These are phyloP conservation scores for Patellifolia procumbens DNA, from an alignment of 179 eudicot species.

Conservation along the genomic window DNA sequence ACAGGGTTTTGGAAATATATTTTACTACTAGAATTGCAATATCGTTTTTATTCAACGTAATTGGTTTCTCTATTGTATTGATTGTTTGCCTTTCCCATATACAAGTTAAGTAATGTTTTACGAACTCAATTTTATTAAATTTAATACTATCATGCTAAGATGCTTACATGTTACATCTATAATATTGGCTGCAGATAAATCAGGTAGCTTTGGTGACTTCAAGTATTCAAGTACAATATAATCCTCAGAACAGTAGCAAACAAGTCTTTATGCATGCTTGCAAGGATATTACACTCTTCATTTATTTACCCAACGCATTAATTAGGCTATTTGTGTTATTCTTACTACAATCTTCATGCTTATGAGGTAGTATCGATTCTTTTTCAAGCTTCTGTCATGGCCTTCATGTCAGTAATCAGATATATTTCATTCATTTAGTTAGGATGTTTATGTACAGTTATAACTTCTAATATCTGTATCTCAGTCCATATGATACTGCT, in stretches of 20 bases:
- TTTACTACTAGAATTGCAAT: not conserved
- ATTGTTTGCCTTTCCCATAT: not conserved
- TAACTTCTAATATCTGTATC: not conserved
- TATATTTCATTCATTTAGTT: not conserved
- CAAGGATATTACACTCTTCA: not conserved
- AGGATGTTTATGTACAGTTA: slow-evolving; percentile 9
- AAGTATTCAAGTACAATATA: not conserved
- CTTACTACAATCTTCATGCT: not conserved
- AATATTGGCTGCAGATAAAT: slow-evolving; percentile 11
- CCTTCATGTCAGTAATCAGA: slow-evolving; percentile 7
- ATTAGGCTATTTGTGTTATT: not conserved
- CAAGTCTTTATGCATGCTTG: not conserved
- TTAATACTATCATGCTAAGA: not conserved
- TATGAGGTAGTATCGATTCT: slow-evolving; percentile 1
- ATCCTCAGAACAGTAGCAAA: not conserved
- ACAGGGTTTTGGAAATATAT: not conserved
- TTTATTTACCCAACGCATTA: not conserved
- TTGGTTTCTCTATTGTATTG: not conserved
- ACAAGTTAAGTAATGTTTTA: not conserved
- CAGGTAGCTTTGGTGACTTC: not conserved
- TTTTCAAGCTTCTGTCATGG: not conserved
- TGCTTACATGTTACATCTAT: not conserved
- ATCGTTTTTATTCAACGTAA: not conserved
- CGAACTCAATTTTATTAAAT: not conserved
- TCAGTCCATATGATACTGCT: not conserved